Conservation (phyloP, 2,329 filamentous ascomycete species). For the Trichoderma sp. region DNA sequence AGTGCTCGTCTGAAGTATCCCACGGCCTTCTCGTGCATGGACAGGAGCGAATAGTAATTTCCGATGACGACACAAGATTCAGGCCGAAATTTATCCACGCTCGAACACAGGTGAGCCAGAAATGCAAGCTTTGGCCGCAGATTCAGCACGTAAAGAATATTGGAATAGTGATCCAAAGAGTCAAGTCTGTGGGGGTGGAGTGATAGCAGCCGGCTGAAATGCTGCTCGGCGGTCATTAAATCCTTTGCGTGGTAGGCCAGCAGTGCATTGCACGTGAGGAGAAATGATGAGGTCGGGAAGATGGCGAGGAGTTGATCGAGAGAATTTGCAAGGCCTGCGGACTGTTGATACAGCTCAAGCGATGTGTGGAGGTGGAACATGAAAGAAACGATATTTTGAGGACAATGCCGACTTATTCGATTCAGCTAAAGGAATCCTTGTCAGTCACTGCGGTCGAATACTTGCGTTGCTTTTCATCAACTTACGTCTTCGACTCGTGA, state of each 20-base stretch:
- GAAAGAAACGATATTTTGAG: constrained; percentile 88
- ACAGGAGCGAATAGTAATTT: constrained; percentile 94
- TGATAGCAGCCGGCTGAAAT: constrained; percentile 80
- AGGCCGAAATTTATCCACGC: constrained; percentile 92
- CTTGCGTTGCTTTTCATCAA: constrained; percentile 34
- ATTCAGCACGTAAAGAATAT: constrained; percentile 93
- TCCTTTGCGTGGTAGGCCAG: constrained; percentile 90
- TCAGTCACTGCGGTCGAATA: background rate
- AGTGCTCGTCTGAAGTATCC: constrained; percentile 95
- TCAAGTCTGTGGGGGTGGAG: constrained; percentile 76
- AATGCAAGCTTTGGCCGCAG: constrained; percentile 88
- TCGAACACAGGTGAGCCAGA: constrained; percentile 85
- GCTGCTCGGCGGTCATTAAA: constrained; percentile 67
- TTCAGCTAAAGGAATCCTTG: constrained; percentile 60
- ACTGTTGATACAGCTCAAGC: constrained; percentile 88
- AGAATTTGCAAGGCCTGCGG: constrained; percentile 71
- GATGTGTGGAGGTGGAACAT: constrained; percentile 93
- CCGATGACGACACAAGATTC: constrained; percentile 97
- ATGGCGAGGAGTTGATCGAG: constrained; percentile 79
- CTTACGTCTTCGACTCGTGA: constrained; percentile 79
- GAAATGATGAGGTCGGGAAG: constrained; percentile 86
- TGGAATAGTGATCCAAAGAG: constrained; percentile 92
- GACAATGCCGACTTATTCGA: constrained; percentile 71
- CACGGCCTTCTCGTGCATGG: constrained; percentile 95
- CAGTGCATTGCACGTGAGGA: constrained; percentile 86